phyloP scores from a whole-genome alignment of 371 early-diverging fungal species.

The Umbelopsis sp. region DNA sequence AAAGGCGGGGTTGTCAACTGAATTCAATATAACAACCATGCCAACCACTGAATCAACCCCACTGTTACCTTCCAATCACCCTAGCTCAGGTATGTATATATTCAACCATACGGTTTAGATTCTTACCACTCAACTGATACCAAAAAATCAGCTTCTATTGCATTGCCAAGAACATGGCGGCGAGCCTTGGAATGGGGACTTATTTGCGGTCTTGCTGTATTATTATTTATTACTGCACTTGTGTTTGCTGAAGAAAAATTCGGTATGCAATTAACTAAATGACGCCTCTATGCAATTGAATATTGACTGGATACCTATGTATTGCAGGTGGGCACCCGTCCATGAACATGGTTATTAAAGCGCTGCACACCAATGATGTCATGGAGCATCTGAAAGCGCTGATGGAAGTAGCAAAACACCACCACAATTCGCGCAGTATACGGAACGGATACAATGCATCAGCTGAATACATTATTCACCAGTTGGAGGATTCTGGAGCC shows the following conservation, averaged over 20 bases:
- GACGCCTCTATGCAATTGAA: not conserved
- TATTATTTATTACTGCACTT: not conserved
- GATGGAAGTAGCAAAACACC: constrained; percentile 64
- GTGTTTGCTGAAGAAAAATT: constrained; percentile 12
- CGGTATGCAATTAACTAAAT: not conserved
- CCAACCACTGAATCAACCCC: constrained; percentile 3
- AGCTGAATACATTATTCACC: constrained; percentile 11
- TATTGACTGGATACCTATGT: not conserved
- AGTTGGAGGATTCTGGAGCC: not conserved
- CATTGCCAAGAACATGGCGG: not conserved
- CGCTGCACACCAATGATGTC: constrained; percentile 56
- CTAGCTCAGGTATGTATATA: not conserved
- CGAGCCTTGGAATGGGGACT: constrained; percentile 13
- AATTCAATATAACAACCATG: not conserved
- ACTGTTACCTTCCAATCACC: not conserved
- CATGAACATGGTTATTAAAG: constrained; percentile 57
- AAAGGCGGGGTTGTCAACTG: constrained; percentile 3
- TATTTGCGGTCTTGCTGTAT: not conserved
- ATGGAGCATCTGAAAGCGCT: constrained; percentile 56
- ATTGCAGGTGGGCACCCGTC: constrained; percentile 3
- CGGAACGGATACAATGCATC: constrained; percentile 16
- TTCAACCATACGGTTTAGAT: not conserved
- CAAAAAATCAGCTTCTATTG: not conserved
- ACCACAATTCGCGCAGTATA: constrained; percentile 9
- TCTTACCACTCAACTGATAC: not conserved